Base-by-base conservation (phyloP, 768 basidiomycete genomes). In the Floccularia luteovirens region DNA sequence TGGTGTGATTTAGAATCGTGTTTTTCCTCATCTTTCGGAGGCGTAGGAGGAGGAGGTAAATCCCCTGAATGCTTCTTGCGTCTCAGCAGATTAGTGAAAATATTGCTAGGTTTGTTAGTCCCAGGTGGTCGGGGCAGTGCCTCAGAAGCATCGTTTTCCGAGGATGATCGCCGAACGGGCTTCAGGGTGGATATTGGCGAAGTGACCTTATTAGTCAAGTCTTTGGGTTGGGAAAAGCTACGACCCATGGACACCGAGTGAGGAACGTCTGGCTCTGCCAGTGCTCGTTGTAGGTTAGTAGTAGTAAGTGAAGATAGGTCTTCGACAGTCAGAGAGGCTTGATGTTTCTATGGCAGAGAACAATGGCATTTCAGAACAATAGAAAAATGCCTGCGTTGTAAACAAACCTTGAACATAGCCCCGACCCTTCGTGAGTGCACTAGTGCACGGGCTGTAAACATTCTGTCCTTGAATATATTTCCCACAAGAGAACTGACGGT, bases 381-480 rank as follows among this genome's bases (percentile, higher is more conserved):
- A 35, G 35, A 21, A 43, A 36, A 28, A 43, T 30, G 31, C 43
- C 17, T 28, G 31, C n/a, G n/a, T n/a, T n/a, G n/a, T n/a, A 37
- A 48, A 51, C 54, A 41, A 41, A 72, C 73, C 58, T 67, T 69
- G 49, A 74, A 70, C 36, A 69, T 54, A 21, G 58, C 58, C 13
- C 69, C 69, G 39, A 74, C 51, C 6, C 70, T 62, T 38, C 72
- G 63, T 10, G 72, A 68, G 47, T 72, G 67, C 7, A 73, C 70
- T 22, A 72, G 57, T 3, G 63, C 63, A 25, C 67, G 61, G 11
- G 72, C 74, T 73, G 42, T 47, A 37, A 39, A 20, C 39, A 44
- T 41, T 28, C 21, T 47, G 8, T 36, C 33, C 20, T 43, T 41
- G 34, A 34, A 17, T 8, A 34, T 7, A 17, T 14, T 34, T 34